A percentile compares a stretch with the other conserved stretches of the same genome.
Conservation (phyloP, 2,329 filamentous ascomycete species). For the Phoma sp. region DNA sequence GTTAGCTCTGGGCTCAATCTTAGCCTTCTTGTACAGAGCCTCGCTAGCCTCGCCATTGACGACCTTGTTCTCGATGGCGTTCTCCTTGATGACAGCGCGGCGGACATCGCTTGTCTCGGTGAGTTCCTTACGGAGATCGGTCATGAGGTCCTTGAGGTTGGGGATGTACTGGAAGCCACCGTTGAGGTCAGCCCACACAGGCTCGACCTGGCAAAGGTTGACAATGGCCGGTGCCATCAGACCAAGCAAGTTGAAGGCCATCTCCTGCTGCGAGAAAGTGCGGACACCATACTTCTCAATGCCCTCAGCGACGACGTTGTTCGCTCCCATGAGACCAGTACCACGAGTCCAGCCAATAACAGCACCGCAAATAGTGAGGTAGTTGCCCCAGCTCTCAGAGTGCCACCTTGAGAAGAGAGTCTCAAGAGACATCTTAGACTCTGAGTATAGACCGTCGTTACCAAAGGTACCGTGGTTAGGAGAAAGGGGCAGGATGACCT, state of each 20-base stretch:
- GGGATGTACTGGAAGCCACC: slow-evolving; percentile 97
- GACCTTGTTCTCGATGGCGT: slow-evolving; percentile 93
- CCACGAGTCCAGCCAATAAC: slow-evolving; percentile 99
- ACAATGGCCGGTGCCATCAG: slow-evolving; percentile 94
- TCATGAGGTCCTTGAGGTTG: slow-evolving; percentile 94
- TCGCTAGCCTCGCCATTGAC: slow-evolving; percentile 94
- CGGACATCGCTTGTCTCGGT: slow-evolving; percentile 95
- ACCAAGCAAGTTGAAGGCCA: slow-evolving; percentile 98
- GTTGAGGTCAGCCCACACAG: slow-evolving; percentile 96
- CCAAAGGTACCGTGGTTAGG: slow-evolving; percentile 99
- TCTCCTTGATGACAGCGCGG: slow-evolving; percentile 93
- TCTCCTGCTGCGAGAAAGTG: slow-evolving; percentile 98
- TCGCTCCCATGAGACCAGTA: slow-evolving; percentile 95
- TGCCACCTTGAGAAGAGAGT: slow-evolving; percentile 99
- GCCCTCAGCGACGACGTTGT: slow-evolving; percentile 96
- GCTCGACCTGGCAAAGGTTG: slow-evolving; percentile 93
- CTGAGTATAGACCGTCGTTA: slow-evolving; percentile 96
- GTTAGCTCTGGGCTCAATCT: slow-evolving; percentile 91
- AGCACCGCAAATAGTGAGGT: slow-evolving; percentile 96
- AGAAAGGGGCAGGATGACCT: slow-evolving; percentile 93
- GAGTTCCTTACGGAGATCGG: slow-evolving; percentile 88
- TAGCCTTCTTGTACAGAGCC: slow-evolving; percentile 91
- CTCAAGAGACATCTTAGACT: slow-evolving; percentile 96
- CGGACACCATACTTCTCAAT: slow-evolving; percentile 96
- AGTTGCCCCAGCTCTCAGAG: slow-evolving; percentile 96